Conservation (phyloP, 176 grass and related monocot genomes). For the Luzula sylvatica region DNA sequence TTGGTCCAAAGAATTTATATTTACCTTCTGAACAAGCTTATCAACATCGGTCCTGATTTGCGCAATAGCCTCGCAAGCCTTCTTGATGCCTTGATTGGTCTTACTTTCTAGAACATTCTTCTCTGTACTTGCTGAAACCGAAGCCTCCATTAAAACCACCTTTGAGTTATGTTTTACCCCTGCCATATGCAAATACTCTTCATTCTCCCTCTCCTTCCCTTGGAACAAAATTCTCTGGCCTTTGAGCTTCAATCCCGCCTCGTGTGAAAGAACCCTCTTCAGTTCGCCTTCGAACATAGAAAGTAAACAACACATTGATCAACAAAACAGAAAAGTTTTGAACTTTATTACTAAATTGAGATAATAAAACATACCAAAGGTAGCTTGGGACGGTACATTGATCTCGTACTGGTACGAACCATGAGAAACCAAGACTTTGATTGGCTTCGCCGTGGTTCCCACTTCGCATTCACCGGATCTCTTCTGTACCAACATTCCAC, state of each 20-base stretch:
- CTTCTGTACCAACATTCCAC: slow-evolving; percentile 90
- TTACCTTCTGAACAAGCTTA: slow-evolving; percentile 64
- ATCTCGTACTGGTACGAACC: slow-evolving; percentile 58
- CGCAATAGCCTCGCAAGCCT: slow-evolving; percentile 50
- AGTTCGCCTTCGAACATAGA: slow-evolving; percentile 53
- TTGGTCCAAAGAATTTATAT: slow-evolving; percentile 1
- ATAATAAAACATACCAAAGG: slow-evolving; percentile 48
- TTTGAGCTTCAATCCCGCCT: slow-evolving; percentile 50
- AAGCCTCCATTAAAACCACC: slow-evolving; percentile 64
- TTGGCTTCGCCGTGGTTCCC: slow-evolving; percentile 9
- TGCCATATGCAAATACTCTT: slow-evolving; percentile 48
- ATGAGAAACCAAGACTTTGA: slow-evolving; percentile 72
- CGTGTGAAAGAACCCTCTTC: slow-evolving; percentile 48
- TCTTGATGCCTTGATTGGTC: slow-evolving; percentile 50
- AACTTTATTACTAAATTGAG: neutral
- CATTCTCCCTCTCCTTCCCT: slow-evolving; percentile 72
- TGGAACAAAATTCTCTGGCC: slow-evolving; percentile 74
- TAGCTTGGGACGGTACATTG: slow-evolving; percentile 49
- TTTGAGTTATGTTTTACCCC: slow-evolving; percentile 80
- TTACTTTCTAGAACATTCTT: slow-evolving; percentile 33
- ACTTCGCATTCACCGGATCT: slow-evolving; percentile 38
- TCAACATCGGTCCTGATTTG: slow-evolving; percentile 66
- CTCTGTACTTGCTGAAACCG: slow-evolving; percentile 42
- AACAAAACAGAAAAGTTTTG: neutral
- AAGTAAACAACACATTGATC: neutral